Evolutionary conservation across 306 rosid genomes (phyloP), one percentile per base, ranked within the genome.

Genomic region (Lagenaria siceraria): DNA sequence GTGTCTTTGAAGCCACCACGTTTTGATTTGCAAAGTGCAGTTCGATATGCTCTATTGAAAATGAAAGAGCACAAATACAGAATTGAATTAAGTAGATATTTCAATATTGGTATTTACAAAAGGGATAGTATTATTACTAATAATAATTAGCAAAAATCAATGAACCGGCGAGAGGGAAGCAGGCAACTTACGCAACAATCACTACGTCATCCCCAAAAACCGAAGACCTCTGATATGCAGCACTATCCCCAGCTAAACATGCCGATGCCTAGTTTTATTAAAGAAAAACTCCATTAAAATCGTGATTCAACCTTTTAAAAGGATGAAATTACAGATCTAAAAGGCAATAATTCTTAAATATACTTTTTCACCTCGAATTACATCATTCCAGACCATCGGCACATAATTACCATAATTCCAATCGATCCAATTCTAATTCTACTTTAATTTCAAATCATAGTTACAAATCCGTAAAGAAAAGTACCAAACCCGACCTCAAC

Each of bases 1-100:
- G 98, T 92, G 40, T 95, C 98, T 80, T 95, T 95, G 84, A 95
- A 95, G 58, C 97, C 92, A 22, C 98, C 97, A 13, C 97, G 98
- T 78, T 90, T 95, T 21, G 97, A 48, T 81, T 92, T 95, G 89
- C 97, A 92, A 56, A 87, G 81, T 12, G 97, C 82, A 75, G 98
- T 95, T 36, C 98, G 85, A 77, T 89, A 82, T 5, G 98, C 98
- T 77, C 98, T 95, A 81, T 48, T 18, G 46, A 55, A 81, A 29
- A 63, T 64, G 13, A 64, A 43, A 12, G 43, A 58, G 51, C 35
- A 38, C 17, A 64, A 40, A 27, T 61, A 43, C 19, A 18, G 33
- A 78, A 7, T 24, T 0, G 21, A 29, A 4, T 5, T 7, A 69
- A 69, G 54, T 68, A 68, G 33, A 69, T 21, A 69, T 22, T 61